These are phyloP conservation scores for Bremia lactucae DNA, from an alignment of 352 stramenopile genomes.

Conservation along the genomic window DNA sequence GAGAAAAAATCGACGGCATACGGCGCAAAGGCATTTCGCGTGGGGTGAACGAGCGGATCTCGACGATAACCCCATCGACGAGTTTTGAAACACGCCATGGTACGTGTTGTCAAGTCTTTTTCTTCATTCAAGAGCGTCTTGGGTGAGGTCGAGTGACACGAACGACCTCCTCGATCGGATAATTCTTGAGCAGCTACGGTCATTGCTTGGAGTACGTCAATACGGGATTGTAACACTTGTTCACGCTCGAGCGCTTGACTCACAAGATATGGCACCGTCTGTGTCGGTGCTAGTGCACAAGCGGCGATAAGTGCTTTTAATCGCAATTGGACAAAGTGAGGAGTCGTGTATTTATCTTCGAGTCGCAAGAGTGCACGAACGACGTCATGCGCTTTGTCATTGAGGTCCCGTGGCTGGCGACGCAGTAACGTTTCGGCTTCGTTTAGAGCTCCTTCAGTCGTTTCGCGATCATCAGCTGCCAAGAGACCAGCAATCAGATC, in stretches of 20 bases:
- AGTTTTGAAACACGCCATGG: constrained; percentile 48
- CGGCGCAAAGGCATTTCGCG: constrained; percentile 55
- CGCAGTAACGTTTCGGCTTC: constrained; percentile 50
- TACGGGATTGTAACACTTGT: constrained; percentile 59
- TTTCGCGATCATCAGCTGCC: constrained; percentile 48
- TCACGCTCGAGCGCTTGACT: constrained; percentile 61
- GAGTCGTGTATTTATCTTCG: constrained; percentile 62
- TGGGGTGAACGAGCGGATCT: constrained; percentile 30
- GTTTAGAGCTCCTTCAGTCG: constrained; percentile 35
- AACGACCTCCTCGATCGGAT: constrained; percentile 32
- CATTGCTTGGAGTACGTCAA: constrained; percentile 57
- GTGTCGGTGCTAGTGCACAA: constrained; percentile 32
- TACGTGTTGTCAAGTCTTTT: constrained; percentile 27
- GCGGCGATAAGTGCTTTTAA: constrained; percentile 35
- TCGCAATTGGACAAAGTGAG: constrained; percentile 39
- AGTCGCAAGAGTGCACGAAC: constrained; percentile 48
- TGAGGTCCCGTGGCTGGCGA: constrained; percentile 43
- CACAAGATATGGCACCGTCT: constrained; percentile 43
- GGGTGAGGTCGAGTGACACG: constrained; percentile 1
- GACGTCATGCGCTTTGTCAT: constrained; percentile 43
- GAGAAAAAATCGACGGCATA: constrained; percentile 61
- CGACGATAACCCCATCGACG: constrained; percentile 60
- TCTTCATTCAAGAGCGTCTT: constrained; percentile 39
- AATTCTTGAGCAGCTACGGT: constrained; percentile 46
- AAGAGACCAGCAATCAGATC: constrained; percentile 44